Evolutionary conservation across 2,329 filamentous ascomycete species (phyloP), one percentile per base, ranked within the genome.

Genomic region (Apiospora marii): DNA sequence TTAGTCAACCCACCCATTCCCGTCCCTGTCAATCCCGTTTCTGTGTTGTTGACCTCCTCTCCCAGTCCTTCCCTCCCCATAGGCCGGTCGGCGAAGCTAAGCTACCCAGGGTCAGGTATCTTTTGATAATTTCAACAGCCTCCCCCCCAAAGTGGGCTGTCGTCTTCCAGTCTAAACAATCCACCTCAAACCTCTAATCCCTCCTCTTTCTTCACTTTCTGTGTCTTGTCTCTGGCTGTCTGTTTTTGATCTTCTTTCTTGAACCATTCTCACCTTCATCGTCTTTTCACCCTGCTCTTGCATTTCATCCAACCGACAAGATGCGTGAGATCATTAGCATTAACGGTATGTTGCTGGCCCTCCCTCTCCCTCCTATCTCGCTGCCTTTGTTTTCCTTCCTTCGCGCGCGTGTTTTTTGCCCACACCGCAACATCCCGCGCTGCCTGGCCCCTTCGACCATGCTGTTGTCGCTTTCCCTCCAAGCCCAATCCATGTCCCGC

Each of bases 321-420:
- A 98, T 98, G 96, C 95, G 96, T 93, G 96, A 98, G 92, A 95
- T 98, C 85, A 98, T 98, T 87, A 96, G 93, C 88, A 93, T 98
- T 91, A 98, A 98, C 91, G 95, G 96, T 98, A 91, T 83, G 93
- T 82, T 78, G 73, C 83, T 82, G 37, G 37, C 80, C 82, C 82
- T 79, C 77, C 77, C 74, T 79, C 19, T 46, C 22, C 69, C 22
- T 19, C 34, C n/a, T 51, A 19, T 19, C 34, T 16, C 44, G 12
- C 27, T 12, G n/a, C 27, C 8, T 48, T 48, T 46, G 68, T 51
- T 41, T 70, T 49, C 14, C 44, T 70, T 10, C 10, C 37, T 48
- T 24, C 30, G 41, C 68, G 51, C 68, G 68, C 68, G 68, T 58
- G 46, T 70, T 70, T 48, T 51, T 70, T 44, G 44, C 67, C 44